Conservation (phyloP, 208 protist species). For the Trypanosoma rangeli region DNA sequence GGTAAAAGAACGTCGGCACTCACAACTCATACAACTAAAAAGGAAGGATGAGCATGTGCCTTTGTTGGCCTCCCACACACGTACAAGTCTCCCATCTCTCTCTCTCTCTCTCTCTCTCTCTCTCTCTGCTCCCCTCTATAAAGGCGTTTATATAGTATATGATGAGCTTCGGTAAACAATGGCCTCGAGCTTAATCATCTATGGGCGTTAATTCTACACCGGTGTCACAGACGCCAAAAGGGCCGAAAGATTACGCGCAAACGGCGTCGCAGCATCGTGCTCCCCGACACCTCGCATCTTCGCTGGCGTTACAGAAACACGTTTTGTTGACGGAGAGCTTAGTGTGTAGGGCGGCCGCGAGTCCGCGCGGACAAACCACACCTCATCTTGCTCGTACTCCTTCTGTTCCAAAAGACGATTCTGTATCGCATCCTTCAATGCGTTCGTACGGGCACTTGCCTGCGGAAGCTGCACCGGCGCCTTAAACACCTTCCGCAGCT, state of each 20-base stretch:
- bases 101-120: neutral
- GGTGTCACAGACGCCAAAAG: slow-evolving; percentile 15
- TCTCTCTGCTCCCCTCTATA: neutral
- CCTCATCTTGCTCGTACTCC: slow-evolving; percentile 26
- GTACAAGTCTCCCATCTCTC: neutral
- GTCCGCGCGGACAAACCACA: slow-evolving; percentile 13
- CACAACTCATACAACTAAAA: neutral
- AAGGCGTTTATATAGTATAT: slow-evolving; percentile 1
- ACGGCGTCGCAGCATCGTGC: slow-evolving; percentile 2
- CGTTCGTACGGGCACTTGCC: neutral
- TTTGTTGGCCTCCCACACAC: neutral
- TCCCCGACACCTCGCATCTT: neutral
- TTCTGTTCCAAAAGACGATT: slow-evolving; percentile 10
- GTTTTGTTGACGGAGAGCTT: slow-evolving; percentile 10
- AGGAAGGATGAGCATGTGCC: neutral
- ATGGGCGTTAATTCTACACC: neutral
- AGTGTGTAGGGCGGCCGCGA: slow-evolving; percentile 17
- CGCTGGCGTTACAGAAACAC: neutral
- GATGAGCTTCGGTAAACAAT: neutral
- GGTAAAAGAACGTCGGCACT: neutral
- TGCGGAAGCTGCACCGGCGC: neutral
- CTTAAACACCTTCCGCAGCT: slow-evolving; percentile 11
- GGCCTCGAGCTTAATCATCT: neutral
- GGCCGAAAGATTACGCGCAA: slow-evolving; percentile 24
- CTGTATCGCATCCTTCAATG: slow-evolving; percentile 1